These are phyloP conservation scores for Talaromyces thailandensis DNA, from an alignment of 495 filamentous ascomycete species.

Conservation along the genomic window DNA sequence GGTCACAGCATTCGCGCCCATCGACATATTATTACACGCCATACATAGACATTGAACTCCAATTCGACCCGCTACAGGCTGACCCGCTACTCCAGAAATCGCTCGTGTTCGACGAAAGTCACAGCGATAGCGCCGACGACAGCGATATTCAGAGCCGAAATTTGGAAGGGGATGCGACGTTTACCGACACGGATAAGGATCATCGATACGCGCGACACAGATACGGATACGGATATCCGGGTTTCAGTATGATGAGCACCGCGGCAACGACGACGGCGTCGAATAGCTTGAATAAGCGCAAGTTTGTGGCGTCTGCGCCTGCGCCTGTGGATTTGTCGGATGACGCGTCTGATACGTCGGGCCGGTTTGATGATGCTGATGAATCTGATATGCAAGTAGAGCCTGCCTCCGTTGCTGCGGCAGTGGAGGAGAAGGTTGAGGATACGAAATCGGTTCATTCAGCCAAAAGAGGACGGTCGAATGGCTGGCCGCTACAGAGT, in stretches of 20 bases:
- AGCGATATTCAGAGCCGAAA: background rate
- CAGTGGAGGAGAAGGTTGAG: slow-evolving; percentile 7
- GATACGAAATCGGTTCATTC: slow-evolving; percentile 22
- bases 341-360: slow-evolving; percentile 25
- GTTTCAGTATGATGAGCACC: slow-evolving; percentile 7
- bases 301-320: slow-evolving; percentile 6
- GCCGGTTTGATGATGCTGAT: slow-evolving; percentile 35
- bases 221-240: slow-evolving; percentile 3
- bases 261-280: background rate
- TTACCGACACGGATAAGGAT: background rate
- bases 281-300: slow-evolving; percentile 11
- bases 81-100: slow-evolving; percentile 16
- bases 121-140: background rate
- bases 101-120: slow-evolving; percentile 11
- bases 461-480: slow-evolving; percentile 36
- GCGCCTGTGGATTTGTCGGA: slow-evolving; percentile 12
- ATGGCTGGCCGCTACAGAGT: slow-evolving; percentile 39
- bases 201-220: background rate
- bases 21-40: background rate
- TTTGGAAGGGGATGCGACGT: background rate
- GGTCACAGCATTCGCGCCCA: background rate
- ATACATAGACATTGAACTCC: slow-evolving; percentile 7
- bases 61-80: slow-evolving; percentile 11
- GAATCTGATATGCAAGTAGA: slow-evolving; percentile 12
- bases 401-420: background rate